Conservation (phyloP, 1,284 basidiomycete species). For the Austroboletus sp. region DNA sequence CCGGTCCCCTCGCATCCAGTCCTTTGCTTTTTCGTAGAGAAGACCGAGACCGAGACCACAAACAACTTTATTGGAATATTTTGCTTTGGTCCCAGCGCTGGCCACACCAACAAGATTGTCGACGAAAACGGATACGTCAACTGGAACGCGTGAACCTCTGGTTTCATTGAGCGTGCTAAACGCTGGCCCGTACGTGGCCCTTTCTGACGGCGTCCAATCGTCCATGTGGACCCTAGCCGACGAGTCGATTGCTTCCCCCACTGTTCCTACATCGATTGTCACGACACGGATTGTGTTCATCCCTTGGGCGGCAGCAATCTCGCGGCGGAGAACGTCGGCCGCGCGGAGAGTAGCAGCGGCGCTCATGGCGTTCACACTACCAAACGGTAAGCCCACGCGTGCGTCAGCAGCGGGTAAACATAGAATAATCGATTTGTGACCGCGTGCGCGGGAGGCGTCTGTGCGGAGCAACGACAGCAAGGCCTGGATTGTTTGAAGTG, state of each 20-base stretch:
- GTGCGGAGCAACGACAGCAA: constrained; percentile 68
- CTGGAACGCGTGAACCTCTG: constrained; percentile 44
- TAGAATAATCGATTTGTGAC: constrained; percentile 58
- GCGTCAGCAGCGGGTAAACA: constrained; percentile 65
- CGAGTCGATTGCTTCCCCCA: constrained; percentile 14
- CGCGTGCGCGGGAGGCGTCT: constrained; percentile 45
- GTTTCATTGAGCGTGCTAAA: constrained; percentile 48
- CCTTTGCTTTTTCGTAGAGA: constrained; percentile 34
- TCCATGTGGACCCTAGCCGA: constrained; percentile 37
- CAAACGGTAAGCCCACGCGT: constrained; percentile 63
- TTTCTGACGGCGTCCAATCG: constrained; percentile 65
- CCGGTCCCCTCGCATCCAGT: constrained; percentile 56
- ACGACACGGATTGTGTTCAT: constrained; percentile 62
- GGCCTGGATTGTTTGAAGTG: constrained; percentile 66
- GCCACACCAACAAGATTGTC: constrained; percentile 51
- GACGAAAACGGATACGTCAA: constrained; percentile 53
- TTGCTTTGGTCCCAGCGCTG: constrained; percentile 42
- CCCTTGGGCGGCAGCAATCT: constrained; percentile 50
- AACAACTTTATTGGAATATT: constrained; percentile 32
- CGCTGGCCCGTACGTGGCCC: constrained; percentile 59
- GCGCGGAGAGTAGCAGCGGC: constrained; percentile 63
- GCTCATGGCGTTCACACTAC: constrained; percentile 58
- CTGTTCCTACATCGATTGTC: constrained; percentile 40
- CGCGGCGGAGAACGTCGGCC: constrained; percentile 63
- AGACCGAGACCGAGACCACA: constrained; percentile 41